Percentiles rank a stretch among this genome's conserved stretches.
These are phyloP conservation scores for Clarireedia monteithiana DNA, from an alignment of 2,329 filamentous ascomycete species.

Conservation along the genomic window DNA sequence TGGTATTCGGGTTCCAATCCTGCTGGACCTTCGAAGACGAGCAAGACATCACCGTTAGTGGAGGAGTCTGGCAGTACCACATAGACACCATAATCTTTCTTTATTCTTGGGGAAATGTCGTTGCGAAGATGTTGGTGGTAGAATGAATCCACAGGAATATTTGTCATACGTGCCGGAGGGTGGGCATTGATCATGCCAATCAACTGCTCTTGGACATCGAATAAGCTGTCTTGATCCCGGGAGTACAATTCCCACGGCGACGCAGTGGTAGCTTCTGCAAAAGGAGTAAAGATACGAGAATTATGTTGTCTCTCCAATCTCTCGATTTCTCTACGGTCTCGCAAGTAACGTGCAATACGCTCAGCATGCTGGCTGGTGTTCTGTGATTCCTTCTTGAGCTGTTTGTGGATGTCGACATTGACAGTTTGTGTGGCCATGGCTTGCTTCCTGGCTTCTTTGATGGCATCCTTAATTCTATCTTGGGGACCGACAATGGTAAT, in stretches of 20 bases:
- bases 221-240: conserved; percentile 73
- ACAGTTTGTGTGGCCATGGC: conserved; percentile 81
- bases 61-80: conserved; percentile 61
- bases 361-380: conserved; percentile 73
- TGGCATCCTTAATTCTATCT: conserved; percentile 63
- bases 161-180: conserved; percentile 62
- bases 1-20: conserved; percentile 41
- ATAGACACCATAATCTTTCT: conserved; percentile 64
- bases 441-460: conserved; percentile 80
- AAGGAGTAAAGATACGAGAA: conserved; percentile 80
- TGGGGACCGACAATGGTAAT: conserved; percentile 79
- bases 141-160: conserved; percentile 66
- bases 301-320: conserved; percentile 73
- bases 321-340: conserved; percentile 71
- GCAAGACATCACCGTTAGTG: conserved; percentile 53
- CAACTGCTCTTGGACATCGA: conserved; percentile 68
- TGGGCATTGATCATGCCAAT: conserved; percentile 65
- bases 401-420: conserved; percentile 72
- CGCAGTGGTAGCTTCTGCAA: conserved; percentile 58
- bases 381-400: conserved; percentile 67
- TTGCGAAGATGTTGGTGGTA: conserved; percentile 67
- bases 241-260: conserved; percentile 85
- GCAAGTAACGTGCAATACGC: conserved; percentile 81
- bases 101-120: conserved; percentile 54
- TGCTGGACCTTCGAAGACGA: conserved; percentile 66